Evolutionary conservation across 495 filamentous ascomycete genomes (phyloP).

Genomic region (Rhizodiscina lignyota): DNA sequence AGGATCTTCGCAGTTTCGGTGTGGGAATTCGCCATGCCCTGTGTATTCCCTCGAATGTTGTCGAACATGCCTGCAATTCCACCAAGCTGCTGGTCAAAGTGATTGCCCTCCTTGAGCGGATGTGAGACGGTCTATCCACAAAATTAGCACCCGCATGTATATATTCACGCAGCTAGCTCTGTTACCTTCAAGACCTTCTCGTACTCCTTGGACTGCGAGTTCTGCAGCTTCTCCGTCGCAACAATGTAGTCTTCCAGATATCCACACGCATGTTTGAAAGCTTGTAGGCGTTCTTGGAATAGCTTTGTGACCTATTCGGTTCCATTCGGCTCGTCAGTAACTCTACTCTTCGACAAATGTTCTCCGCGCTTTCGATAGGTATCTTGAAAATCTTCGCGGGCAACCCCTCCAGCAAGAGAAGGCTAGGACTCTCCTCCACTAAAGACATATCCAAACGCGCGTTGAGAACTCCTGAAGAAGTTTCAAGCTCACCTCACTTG

Average conservation of each 20-base stretch:
- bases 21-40: conserved; percentile 76
- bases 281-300: conserved; percentile 68
- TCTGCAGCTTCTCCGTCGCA: conserved; percentile 69
- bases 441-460: no score
- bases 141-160: no score
- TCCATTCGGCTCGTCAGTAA: background rate
- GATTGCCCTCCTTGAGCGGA: conserved; percentile 71
- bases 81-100: conserved; percentile 75
- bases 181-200: conserved; percentile 80
- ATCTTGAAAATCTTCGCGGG: background rate
- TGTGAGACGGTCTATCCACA: conserved; percentile 56
- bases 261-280: conserved; percentile 87
- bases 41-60: conserved; percentile 80
- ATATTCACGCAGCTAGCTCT: background rate
- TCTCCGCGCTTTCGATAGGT: background rate
- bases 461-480: no score
- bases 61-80: conserved; percentile 83
- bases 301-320: conserved; percentile 32
- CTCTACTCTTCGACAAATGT: no score
- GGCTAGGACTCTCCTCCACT: no score
- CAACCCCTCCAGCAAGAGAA: background rate
- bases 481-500: conserved; percentile 44
- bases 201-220: conserved; percentile 78
- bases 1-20: conserved; percentile 76
- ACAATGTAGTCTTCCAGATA: conserved; percentile 82